Base-by-base conservation (phyloP, 768 basidiomycete species). In the Rubroboletus pulcherrimus region DNA sequence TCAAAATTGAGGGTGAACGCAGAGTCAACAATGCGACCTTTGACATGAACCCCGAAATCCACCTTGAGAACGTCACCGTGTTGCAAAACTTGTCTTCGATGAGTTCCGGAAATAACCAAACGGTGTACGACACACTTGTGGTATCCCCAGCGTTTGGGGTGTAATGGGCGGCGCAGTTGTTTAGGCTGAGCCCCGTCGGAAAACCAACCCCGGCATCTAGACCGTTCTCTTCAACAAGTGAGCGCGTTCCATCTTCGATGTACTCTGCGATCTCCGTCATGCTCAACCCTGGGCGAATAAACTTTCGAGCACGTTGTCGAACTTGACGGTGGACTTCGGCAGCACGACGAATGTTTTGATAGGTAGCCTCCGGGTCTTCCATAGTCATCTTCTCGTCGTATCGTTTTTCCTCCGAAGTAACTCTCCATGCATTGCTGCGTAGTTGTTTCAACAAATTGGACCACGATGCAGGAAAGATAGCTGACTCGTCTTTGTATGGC, bases 261-360 rank as follows among this genome's bases (percentile, higher is more conserved):
- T 85, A 80, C 56, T 98, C 86, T 33, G 86, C 95, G 61, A 99
- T 97, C 63, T 96, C 90, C 2, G 86, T 94, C 89, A 93, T 91
- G 37, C 81, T 80, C 92, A 97, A 89, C 1, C 97, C 97, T 11
- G 95, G 94, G 56, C 84, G 84, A 65, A 99, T 98, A 56, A 76
- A 78, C 69, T 86, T 86, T 63, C 85, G 84, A 4, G 91, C 93
- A 65, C 89, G 81, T 56, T 82, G 75, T 53, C 97, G 86, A 51
- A 95, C 96, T 69, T 91, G 89, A 44, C 97, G 82, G 70, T 99
- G 97, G 11, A 96, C 94, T 73, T 98, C 95, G n/a, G 91, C 90
- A 39, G 87, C 97, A 56, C 87, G 83, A 49, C 97, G 85, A 67
- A 99, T 95, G 68, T 81, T 84, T 63, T 91, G 82, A 73, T 98